These are phyloP conservation scores for Diaporthe batatas DNA, from an alignment of 2,329 filamentous ascomycete species.

Conservation along the genomic window DNA sequence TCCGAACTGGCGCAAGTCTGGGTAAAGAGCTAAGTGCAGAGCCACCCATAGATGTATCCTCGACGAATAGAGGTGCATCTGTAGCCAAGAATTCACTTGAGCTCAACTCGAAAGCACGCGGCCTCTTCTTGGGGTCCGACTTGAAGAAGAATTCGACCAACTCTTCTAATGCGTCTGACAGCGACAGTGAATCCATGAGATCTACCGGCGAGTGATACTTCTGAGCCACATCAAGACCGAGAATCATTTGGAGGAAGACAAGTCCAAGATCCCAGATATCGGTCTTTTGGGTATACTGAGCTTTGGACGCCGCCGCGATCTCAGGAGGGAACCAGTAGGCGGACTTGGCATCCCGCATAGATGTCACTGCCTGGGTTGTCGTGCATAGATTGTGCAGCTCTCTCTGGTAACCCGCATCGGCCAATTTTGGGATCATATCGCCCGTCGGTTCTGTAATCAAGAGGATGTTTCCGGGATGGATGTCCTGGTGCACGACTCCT, in stretches of 20 bases:
- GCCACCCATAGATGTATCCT: conserved; percentile 55
- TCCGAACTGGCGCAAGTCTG: conserved; percentile 55
- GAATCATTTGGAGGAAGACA: conserved; percentile 92
- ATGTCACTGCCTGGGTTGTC: conserved; percentile 65
- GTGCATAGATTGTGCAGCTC: conserved; percentile 73
- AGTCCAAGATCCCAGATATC: conserved; percentile 97
- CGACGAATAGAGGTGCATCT: conserved; percentile 70
- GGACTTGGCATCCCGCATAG: conserved; percentile 75
- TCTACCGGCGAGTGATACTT: conserved; percentile 84
- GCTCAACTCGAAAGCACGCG: conserved; percentile 81
- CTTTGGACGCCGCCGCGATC: conserved; percentile 72
- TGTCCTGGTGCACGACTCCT: conserved; percentile 85
- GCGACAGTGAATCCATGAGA: conserved; percentile 76
- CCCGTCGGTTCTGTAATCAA: conserved; percentile 78
- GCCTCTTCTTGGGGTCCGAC: conserved; percentile 84
- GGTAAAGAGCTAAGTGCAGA: conserved; percentile 54
- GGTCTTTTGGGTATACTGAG: conserved; percentile 79
- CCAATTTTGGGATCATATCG: conserved; percentile 79
- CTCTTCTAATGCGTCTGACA: conserved; percentile 83
- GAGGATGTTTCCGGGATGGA: conserved; percentile 85
- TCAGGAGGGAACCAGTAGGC: conserved; percentile 89
- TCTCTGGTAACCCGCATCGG: conserved; percentile 79
- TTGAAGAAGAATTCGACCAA: conserved; percentile 88
- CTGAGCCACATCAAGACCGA: conserved; percentile 81
- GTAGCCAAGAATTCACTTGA: conserved; percentile 77